Conservation (phyloP, 2,329 filamentous ascomycete genomes). For the Sphaerulina musiva region DNA sequence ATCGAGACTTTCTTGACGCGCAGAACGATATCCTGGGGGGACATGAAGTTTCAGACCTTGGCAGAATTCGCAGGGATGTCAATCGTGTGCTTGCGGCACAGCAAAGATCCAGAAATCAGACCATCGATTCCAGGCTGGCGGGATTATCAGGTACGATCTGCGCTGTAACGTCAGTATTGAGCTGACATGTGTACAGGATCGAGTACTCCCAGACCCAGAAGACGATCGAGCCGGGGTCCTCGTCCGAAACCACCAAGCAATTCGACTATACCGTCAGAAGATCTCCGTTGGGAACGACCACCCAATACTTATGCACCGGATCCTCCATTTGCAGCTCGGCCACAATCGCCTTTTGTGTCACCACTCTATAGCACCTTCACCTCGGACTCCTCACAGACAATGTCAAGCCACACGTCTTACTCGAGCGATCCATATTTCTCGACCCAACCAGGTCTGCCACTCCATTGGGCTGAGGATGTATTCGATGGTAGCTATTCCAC, state of each 20-base stretch:
- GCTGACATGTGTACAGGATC: slow-evolving; percentile 10
- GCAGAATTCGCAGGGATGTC: slow-evolving; percentile 2
- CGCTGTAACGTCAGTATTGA: background rate
- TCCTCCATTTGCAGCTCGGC: slow-evolving; percentile 32
- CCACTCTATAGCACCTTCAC: slow-evolving; percentile 36
- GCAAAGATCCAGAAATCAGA: slow-evolving; percentile 6
- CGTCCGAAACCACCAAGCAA: slow-evolving; percentile 17
- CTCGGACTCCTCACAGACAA: slow-evolving; percentile 39
- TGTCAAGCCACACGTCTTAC: slow-evolving; percentile 30
- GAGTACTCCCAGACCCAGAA: slow-evolving; percentile 17
- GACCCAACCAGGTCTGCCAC: slow-evolving; percentile 11
- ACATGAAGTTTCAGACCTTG: slow-evolving; percentile 1
- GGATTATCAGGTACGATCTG: slow-evolving; percentile 5
- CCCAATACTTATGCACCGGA: slow-evolving; percentile 4
- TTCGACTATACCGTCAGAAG: slow-evolving; percentile 14
- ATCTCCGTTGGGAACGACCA: slow-evolving; percentile 2
- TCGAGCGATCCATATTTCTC: slow-evolving; percentile 17
- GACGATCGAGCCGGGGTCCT: slow-evolving; percentile 9
- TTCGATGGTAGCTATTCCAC: slow-evolving; percentile 39
- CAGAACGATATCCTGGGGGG: slow-evolving; percentile 22
- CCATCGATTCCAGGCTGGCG: background rate
- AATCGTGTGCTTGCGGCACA: slow-evolving; percentile 13
- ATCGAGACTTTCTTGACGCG: slow-evolving; percentile 45
- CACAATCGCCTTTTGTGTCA: slow-evolving; percentile 29
- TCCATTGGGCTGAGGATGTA: slow-evolving; percentile 42